A percentile compares a stretch with the other conserved stretches of the same genome.
Evolutionary conservation across 2,329 filamentous ascomycete genomes (phyloP).

Genomic region (Didymella exigua): DNA sequence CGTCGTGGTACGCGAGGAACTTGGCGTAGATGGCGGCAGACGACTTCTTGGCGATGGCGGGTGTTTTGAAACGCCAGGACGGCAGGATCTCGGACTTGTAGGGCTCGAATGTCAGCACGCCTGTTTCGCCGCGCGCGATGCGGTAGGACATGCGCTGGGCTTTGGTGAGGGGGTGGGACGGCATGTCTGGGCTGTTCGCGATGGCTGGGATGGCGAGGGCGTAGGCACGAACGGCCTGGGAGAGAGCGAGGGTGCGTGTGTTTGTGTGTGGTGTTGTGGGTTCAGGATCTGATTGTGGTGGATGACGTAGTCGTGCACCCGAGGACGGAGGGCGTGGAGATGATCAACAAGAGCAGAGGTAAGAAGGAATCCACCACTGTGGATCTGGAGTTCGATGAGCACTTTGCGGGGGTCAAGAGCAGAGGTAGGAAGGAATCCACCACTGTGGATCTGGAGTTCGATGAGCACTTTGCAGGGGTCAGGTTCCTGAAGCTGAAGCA

Average conservation of each 20-base stretch:
- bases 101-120: slow-evolving; percentile 67
- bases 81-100: slow-evolving; percentile 67
- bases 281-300: background rate
- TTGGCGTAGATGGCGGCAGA: slow-evolving; percentile 56
- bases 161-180: slow-evolving; percentile 27
- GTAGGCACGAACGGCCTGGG: no score
- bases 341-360: background rate
- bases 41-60: slow-evolving; percentile 58
- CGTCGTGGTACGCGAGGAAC: slow-evolving; percentile 59
- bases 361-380: background rate
- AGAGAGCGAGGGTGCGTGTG: no score
- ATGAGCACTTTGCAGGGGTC: slow-evolving; percentile 4
- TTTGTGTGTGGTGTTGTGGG: background rate
- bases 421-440: background rate
- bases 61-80: slow-evolving; percentile 64
- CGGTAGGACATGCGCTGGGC: slow-evolving; percentile 58
- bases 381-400: slow-evolving; percentile 4
- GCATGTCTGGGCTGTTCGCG: slow-evolving; percentile 3
- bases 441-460: background rate
- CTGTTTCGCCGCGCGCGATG: slow-evolving; percentile 65
- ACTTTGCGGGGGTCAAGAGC: background rate
- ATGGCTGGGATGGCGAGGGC: background rate
- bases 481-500: background rate
- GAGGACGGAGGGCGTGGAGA: background rate
- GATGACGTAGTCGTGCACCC: slow-evolving; percentile 27